A percentile compares a stretch with the other conserved stretches of the same genome.
Evolutionary conservation across 768 basidiomycete genomes (phyloP).

Genomic region (Hypsizygus marmoreus): DNA sequence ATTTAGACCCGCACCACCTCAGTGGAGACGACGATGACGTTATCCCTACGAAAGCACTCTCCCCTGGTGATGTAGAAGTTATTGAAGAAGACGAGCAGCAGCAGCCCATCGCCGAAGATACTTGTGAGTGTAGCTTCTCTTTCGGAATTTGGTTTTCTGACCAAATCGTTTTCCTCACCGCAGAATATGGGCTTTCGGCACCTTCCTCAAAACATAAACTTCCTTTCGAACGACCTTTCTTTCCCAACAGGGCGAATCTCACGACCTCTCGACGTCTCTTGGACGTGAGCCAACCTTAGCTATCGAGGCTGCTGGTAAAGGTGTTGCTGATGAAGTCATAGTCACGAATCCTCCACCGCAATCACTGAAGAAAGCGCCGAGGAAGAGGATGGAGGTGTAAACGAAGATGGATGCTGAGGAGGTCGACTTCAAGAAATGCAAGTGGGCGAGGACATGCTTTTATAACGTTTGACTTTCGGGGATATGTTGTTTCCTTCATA

Average conservation of each 20-base stretch:
- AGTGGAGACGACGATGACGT: conserved; percentile 11
- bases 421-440: no score
- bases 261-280: not conserved
- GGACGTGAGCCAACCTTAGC: not conserved
- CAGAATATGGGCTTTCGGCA: conserved; percentile 16
- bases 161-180: not conserved
- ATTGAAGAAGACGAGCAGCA: conserved; percentile 13
- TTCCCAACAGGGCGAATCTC: conserved; percentile 7
- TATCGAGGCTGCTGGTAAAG: no score
- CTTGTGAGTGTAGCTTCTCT: conserved; percentile 13
- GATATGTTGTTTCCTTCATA: no score
- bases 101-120: conserved; percentile 7
- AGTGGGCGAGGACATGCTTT: no score
- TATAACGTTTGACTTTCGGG: no score
- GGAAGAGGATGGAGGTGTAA: conserved; percentile 4
- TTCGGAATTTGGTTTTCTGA: not conserved
- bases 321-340: no score
- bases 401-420: no score
- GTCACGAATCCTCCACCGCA: no score
- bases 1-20: conserved; percentile 6
- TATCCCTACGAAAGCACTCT: conserved; percentile 5
- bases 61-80: conserved; percentile 9
- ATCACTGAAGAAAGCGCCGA: conserved; percentile 2
- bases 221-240: conserved; percentile 1
- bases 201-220: conserved; percentile 21